Base-by-base conservation (phyloP, 2,329 filamentous ascomycete species). In the Cercospora sp. region DNA sequence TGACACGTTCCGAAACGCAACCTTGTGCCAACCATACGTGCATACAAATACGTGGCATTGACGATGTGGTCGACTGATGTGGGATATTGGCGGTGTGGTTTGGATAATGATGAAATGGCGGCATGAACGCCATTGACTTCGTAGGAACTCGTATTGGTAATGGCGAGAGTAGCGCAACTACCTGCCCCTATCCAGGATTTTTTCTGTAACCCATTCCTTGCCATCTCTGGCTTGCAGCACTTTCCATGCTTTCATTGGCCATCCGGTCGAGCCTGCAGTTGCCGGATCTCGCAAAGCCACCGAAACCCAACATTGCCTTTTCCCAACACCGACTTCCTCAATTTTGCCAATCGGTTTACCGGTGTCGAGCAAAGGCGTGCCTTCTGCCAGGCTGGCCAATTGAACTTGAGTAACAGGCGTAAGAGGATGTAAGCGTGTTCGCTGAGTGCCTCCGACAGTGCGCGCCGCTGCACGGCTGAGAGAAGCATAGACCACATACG, bases 311-410 rank as follows among this genome's bases (percentile, higher is more conserved):
- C 91, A 93, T 80, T 95, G 86, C 70, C 81, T 81, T 73, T 83
- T 84, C 60, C 80, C 78, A 0, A 82, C 83, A 10, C 79, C 81
- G 59, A 83, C 80, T 13, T 81, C 81, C 45, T 81, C 81, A 69
- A 91, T 87, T 83, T 95, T 94, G 74, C 95, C 95, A 77, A 97
- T 89, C 0, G 95, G 94, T 82, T 98, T 98, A 3, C 93, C 92
- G 73, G 94, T 93, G 43, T 87, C 87, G 24, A 98, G 79, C 64
- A 99, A 82, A 60, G 93, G 92, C 12, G 95, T 98, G 0, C 91
- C 92, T 77, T 93, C 90, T 5, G 93, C 92, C 65, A 98, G 83
- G 1, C 88, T 88, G 3, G 91, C 88, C 5, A 99, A 85, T 78
- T 96, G 91, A 2, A 87, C 85, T 1, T 88, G 90, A 16, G 89